Evolutionary conservation across 2,329 filamentous ascomycete species (phyloP).

Genomic region (Colletotrichum noveboracense): DNA sequence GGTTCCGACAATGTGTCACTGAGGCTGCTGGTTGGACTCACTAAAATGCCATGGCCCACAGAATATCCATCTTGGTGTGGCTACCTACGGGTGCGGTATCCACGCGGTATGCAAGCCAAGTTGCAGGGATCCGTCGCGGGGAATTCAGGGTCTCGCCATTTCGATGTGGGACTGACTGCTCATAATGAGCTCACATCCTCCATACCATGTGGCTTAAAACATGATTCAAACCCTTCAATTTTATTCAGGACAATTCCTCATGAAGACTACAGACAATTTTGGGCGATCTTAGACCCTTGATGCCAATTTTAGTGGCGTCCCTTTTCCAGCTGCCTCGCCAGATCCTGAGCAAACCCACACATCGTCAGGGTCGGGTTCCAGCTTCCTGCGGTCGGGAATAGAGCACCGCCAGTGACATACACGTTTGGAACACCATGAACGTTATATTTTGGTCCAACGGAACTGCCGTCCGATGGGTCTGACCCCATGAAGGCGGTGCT

Average conservation of each 20-base stretch:
- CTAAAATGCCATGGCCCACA: background rate
- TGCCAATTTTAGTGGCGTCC: background rate
- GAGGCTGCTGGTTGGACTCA: background rate
- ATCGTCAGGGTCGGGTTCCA: background rate
- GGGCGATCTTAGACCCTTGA: background rate
- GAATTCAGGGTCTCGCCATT: slow-evolving; percentile 2
- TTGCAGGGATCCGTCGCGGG: slow-evolving; percentile 6
- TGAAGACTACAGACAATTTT: background rate
- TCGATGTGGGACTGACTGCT: background rate
- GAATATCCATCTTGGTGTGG: background rate
- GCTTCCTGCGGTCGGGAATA: background rate
- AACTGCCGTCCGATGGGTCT: background rate
- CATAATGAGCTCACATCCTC: background rate
- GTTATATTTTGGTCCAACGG: background rate
- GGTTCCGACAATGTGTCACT: background rate
- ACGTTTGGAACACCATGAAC: background rate
- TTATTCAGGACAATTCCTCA: background rate
- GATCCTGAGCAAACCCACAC: background rate
- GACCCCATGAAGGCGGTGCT: background rate
- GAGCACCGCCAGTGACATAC: background rate
- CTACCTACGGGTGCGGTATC: background rate
- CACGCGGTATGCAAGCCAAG: slow-evolving; percentile 8
- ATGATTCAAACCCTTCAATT: background rate
- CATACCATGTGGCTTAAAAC: background rate
- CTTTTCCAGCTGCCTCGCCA: background rate